phyloP scores from a whole-genome alignment of 305 asterid genomes.

The Fraxinus paxiana region DNA sequence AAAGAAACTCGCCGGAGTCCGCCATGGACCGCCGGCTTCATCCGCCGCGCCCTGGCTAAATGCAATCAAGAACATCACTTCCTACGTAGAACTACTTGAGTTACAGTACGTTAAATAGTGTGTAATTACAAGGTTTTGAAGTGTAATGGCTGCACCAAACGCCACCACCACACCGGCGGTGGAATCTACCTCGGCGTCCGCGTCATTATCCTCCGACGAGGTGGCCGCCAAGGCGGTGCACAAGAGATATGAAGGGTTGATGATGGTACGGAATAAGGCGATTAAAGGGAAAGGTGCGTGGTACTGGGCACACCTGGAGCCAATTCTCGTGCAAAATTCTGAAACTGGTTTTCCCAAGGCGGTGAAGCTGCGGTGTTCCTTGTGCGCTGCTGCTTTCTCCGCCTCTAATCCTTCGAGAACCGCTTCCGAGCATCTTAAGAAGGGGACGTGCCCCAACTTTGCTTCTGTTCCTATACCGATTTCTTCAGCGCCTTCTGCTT shows the following conservation, averaged over 20 bases:
- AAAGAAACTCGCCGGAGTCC: constrained; percentile 22
- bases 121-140: constrained; percentile 18
- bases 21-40: constrained; percentile 36
- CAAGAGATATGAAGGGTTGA: constrained; percentile 78
- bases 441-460: constrained; percentile 94
- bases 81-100: constrained; percentile 10
- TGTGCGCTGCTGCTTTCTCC: constrained; percentile 88
- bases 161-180: constrained; percentile 31
- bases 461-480: constrained; percentile 54
- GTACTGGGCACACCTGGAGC: constrained; percentile 97
- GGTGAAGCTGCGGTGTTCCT: constrained; percentile 80
- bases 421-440: constrained; percentile 92
- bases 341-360: constrained; percentile 80
- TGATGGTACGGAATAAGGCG: constrained; percentile 78
- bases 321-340: constrained; percentile 66
- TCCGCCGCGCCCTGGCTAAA: constrained; percentile 34
- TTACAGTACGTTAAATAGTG: constrained; percentile 11
- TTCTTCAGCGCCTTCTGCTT: constrained; percentile 49
- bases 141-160: constrained; percentile 49
- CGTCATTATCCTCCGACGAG: constrained; percentile 47
- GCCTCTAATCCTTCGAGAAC: constrained; percentile 95
- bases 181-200: constrained; percentile 31
- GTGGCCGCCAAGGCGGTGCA: constrained; percentile 65
- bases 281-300: constrained; percentile 94
- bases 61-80: background rate